Evolutionary conservation across 352 stramenopile species (phyloP).

Genomic region (Phytophthora ramorum): DNA sequence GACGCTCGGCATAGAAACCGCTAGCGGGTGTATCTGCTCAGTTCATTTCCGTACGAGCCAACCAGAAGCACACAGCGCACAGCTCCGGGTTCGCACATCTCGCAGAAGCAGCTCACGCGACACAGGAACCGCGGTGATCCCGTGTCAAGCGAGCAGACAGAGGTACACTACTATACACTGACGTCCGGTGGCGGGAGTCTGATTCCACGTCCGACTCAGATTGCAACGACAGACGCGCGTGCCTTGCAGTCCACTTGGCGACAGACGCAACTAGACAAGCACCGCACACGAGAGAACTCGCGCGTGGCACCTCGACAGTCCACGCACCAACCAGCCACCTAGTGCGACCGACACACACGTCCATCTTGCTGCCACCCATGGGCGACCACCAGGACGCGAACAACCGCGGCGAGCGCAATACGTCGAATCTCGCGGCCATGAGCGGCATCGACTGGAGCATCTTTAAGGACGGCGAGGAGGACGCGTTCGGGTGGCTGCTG

Average conservation of each 20-base stretch:
- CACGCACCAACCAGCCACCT: slow-evolving; percentile 1
- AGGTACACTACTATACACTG: neutral
- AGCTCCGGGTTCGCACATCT: neutral
- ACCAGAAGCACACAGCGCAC: slow-evolving; percentile 17
- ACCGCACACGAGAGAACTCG: neutral
- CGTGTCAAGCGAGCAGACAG: slow-evolving; percentile 1
- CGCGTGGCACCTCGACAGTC: neutral
- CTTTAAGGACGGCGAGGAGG: slow-evolving; percentile 69
- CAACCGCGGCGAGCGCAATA: slow-evolving; percentile 8
- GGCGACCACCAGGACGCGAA: slow-evolving; percentile 21
- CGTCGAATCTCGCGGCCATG: slow-evolving; percentile 27
- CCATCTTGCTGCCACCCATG: slow-evolving; percentile 9
- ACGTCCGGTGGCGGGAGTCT: slow-evolving; percentile 24
- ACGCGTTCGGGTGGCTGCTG: slow-evolving; percentile 67
- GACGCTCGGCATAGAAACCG: slow-evolving; percentile 13
- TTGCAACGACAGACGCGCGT: slow-evolving; percentile 29
- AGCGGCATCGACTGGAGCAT: slow-evolving; percentile 77
- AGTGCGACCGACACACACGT: neutral
- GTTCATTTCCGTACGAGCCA: slow-evolving; percentile 2
- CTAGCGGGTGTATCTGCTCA: neutral
- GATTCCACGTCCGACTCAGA: slow-evolving; percentile 21
- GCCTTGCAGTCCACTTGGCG: slow-evolving; percentile 4
- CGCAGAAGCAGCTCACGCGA: neutral
- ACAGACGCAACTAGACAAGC: slow-evolving; percentile 22
- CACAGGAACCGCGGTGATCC: neutral